Evolutionary conservation across 2,329 filamentous ascomycete species (phyloP).

Genomic region (Zasmidium cellare): DNA sequence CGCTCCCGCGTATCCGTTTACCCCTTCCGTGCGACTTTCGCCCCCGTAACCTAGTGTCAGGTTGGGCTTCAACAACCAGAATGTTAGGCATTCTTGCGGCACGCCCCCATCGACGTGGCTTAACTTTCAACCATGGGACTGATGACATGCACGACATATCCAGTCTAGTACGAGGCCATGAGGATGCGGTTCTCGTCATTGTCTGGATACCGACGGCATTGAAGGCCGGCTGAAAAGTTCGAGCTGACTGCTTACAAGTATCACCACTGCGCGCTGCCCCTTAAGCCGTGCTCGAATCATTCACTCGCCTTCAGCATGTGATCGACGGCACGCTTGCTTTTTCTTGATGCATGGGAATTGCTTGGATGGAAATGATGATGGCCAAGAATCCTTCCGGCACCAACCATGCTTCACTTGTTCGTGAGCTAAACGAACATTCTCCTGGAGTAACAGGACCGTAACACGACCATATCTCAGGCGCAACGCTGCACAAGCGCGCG

Average conservation of each 20-base stretch:
- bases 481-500: too few species aligned
- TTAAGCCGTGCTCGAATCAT: neutral
- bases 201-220: neutral
- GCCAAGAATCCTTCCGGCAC: too few species aligned
- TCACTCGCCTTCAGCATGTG: neutral
- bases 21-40: neutral
- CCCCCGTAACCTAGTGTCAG: neutral
- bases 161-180: neutral
- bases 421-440: too few species aligned
- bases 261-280: neutral
- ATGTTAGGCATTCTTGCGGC: slow-evolving; percentile 11
- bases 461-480: neutral
- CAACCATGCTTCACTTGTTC: too few species aligned
- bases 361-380: too few species aligned
- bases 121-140: slow-evolving; percentile 5
- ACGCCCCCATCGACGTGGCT: slow-evolving; percentile 10
- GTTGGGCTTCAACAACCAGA: slow-evolving; percentile 5
- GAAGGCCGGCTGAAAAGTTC: neutral
- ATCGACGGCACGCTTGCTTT: neutral
- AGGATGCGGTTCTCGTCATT: neutral
- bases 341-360: neutral
- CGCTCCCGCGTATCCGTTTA: neutral
- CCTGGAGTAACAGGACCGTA: neutral
- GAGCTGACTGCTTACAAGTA: neutral
- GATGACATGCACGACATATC: neutral